Conservation (phyloP, 208 protist species). For the Sergeia podlipaevii region DNA sequence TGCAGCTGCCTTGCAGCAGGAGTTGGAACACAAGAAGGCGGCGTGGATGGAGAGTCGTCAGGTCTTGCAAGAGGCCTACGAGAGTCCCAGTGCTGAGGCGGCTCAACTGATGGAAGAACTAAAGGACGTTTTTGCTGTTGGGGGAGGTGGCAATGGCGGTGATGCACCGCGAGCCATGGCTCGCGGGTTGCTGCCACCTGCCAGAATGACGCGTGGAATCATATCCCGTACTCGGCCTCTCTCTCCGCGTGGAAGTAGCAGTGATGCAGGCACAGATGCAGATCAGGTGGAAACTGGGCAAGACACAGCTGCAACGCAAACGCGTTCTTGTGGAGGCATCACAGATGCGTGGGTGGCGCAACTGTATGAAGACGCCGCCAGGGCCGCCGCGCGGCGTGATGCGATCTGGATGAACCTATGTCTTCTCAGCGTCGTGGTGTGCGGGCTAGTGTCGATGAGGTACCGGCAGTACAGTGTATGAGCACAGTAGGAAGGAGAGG, state of each 20-base stretch:
- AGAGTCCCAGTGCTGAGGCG: neutral
- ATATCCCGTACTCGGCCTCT: too few species aligned
- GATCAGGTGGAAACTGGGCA: neutral
- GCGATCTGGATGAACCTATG: slow-evolving; percentile 13
- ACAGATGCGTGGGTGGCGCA: neutral
- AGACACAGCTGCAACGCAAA: neutral
- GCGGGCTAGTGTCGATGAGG: slow-evolving; percentile 15
- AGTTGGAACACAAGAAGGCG: neutral
- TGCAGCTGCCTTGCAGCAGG: slow-evolving; percentile 2
- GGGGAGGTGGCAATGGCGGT: slow-evolving; percentile 3
- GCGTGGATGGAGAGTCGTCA: slow-evolving; percentile 4
- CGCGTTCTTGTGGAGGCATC: neutral
- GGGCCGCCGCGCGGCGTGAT: slow-evolving; percentile 5
- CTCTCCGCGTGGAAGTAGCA: slow-evolving; percentile 1
- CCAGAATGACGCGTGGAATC: neutral
- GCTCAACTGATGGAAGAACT: slow-evolving; percentile 2
- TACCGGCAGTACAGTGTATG: slow-evolving; percentile 23
- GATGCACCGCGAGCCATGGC: slow-evolving; percentile 4
- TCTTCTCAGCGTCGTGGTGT: slow-evolving; percentile 15
- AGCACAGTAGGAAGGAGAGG: too few species aligned
- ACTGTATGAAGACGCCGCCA: slow-evolving; percentile 15
- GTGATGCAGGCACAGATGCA: neutral
- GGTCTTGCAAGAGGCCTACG: slow-evolving; percentile 3
- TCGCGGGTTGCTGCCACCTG: too few species aligned
- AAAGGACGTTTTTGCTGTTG: neutral